A percentile compares a stretch with the other conserved stretches of the same genome.
Evolutionary conservation across 2,329 filamentous ascomycete species (phyloP).

Genomic region (Dothideomycetes sp.): DNA sequence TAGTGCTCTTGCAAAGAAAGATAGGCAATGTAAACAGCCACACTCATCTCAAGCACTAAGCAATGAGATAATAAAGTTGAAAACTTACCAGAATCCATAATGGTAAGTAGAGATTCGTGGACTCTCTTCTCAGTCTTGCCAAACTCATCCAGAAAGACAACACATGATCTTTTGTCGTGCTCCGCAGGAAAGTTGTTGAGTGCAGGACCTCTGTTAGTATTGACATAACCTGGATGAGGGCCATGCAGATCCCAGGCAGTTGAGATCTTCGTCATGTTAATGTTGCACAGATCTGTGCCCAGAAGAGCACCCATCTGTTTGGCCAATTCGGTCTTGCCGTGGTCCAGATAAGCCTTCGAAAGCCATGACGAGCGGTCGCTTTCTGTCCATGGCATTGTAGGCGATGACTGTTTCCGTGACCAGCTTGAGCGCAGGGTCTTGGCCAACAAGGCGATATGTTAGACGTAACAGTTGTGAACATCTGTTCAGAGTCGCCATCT

Average conservation of each 20-base stretch:
- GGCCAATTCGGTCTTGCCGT: conserved; percentile 44
- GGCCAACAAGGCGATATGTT: not conserved
- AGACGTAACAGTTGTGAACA: not conserved
- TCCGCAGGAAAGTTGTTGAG: conserved; percentile 41
- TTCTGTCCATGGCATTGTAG: not conserved
- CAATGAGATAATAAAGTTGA: rapidly evolving
- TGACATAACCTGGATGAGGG: too few species aligned
- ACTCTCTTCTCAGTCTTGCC: conserved; percentile 38
- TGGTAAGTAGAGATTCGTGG: conserved; percentile 35
- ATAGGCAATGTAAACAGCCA: not conserved
- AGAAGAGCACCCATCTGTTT: conserved; percentile 34
- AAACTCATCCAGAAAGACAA: conserved; percentile 46
- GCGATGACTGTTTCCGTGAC: not conserved
- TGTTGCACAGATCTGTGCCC: too few species aligned
- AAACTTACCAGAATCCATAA: conserved; percentile 39
- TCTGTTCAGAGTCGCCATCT: not conserved
- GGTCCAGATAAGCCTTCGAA: conserved; percentile 41
- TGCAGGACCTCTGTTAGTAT: conserved; percentile 30
- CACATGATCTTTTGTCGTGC: conserved; percentile 28
- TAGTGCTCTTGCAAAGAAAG: not conserved
- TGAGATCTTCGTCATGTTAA: too few species aligned
- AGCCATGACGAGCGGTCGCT: conserved; percentile 20
- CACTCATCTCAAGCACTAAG: too few species aligned
- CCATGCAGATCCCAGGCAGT: too few species aligned
- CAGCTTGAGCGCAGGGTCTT: not conserved